Base-by-base conservation (phyloP, 768 basidiomycete genomes). In the Tubosaeta brunneosetosa region DNA sequence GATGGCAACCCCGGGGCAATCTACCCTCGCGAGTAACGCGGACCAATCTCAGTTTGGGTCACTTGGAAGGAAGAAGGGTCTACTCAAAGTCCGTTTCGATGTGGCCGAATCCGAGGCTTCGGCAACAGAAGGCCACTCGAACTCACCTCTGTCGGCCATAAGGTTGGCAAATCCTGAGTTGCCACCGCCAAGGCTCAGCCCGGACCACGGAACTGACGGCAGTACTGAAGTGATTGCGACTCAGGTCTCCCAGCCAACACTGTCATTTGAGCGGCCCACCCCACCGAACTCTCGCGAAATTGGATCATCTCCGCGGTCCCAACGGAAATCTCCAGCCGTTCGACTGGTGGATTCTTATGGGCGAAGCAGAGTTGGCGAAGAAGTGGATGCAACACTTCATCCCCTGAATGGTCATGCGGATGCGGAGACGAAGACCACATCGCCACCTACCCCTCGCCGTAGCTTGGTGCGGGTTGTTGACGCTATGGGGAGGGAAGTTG, bases 261-360 rank as follows among this genome's bases (percentile, higher is more conserved):
- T 45, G 6, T 19, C 31, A 27, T 60, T 58, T 38, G 63, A 70
- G 25, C 55, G 52, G 4, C 55, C 60, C 27, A 53, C 57, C 6
- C 65, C 58, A n/a, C 69, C 67, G 1, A 50, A 44, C 11, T 54
- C 61, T 37, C 71, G 61, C n/a, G 61, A 65, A 29, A 52, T 34
- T 56, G 64, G 31, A 5, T 57, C 44, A 53, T 66, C 56, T 43
- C 64, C 67, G 38, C 71, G 68, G 31, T 72, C 70, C 38, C 69
- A 72, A 41, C 74, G 77, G 19, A 81, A 76, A 63, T 73, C 77
- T 0, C 75, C 79, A 6, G 73, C 73, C 45, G 75, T 90, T 33
- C 79, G 85, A 25, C 61, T 89, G n/a, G 70, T 90, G 26, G 87
- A 91, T 67, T 85, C 83, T 8, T 89, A 79, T 63, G 88, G 88